phyloP scores from a whole-genome alignment of 75 land plant species.

The Pseudotsuga menziesii region DNA sequence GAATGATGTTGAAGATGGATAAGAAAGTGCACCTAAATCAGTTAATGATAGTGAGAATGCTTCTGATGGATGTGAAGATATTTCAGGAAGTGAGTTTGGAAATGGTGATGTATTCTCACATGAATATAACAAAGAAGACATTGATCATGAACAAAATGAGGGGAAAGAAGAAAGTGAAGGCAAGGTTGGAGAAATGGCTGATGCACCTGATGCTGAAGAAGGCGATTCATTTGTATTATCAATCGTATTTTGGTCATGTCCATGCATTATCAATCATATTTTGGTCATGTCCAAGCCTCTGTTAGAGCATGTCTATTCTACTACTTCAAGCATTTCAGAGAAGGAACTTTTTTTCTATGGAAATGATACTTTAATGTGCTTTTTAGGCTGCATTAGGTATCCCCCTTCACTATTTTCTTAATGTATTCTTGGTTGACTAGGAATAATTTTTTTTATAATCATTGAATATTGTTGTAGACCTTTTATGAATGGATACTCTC shows the following conservation, averaged over 20 bases:
- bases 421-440: constrained; percentile 72
- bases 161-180: no score
- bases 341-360: constrained; percentile 10
- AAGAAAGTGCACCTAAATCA: constrained; percentile 74
- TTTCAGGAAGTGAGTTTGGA: no score
- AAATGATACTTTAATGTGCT: constrained; percentile 20
- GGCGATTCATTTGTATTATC: constrained; percentile 19
- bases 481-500: constrained; percentile 81
- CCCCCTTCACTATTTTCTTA: constrained; percentile 58
- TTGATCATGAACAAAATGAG: constrained; percentile 54
- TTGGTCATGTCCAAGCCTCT: no score
- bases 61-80: constrained; percentile 68
- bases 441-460: not conserved
- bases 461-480: constrained; percentile 30
- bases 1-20: constrained; percentile 72
- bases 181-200: no score
- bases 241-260: not conserved
- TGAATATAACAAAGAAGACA: constrained; percentile 18
- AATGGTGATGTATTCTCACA: constrained; percentile 65
- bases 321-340: not conserved
- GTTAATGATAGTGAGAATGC: constrained; percentile 73
- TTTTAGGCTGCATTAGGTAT: no score
- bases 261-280: not conserved
- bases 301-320: no score
- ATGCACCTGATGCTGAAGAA: no score